Evolutionary conservation across 2,329 filamentous ascomycete genomes (phyloP).

Genomic region (Venturia oleaginea): DNA sequence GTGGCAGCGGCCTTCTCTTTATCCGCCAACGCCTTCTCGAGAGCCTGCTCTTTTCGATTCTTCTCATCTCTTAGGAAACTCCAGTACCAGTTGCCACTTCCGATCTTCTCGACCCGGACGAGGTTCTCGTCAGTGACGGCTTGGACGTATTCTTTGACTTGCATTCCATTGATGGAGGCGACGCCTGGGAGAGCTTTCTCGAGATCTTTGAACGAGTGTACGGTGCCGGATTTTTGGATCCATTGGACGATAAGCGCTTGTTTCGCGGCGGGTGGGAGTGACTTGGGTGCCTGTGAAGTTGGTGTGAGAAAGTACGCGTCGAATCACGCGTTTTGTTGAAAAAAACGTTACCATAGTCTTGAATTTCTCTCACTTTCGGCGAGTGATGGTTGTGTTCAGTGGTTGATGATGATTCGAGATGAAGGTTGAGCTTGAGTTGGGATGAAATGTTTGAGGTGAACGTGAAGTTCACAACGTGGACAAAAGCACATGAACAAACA

Average conservation of each 20-base stretch:
- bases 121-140: slow-evolving; percentile 51
- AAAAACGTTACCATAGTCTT: not conserved
- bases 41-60: slow-evolving; percentile 33
- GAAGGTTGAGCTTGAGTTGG: not conserved
- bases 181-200: slow-evolving; percentile 54
- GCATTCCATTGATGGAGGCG: slow-evolving; percentile 56
- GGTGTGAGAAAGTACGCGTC: not conserved
- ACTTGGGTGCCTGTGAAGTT: slow-evolving; percentile 41
- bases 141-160: slow-evolving; percentile 59
- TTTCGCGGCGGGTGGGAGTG: slow-evolving; percentile 48
- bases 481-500: not conserved
- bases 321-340: not conserved
- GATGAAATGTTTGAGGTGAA: not conserved
- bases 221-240: slow-evolving; percentile 50
- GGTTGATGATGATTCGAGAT: not conserved
- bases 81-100: slow-evolving; percentile 66
- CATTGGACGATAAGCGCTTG: slow-evolving; percentile 49
- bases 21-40: slow-evolving; percentile 30
- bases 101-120: slow-evolving; percentile 60
- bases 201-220: slow-evolving; percentile 58
- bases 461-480: not conserved
- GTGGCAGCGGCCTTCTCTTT: slow-evolving; percentile 27
- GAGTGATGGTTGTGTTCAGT: not conserved
- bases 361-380: not conserved
- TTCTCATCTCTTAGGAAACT: slow-evolving; percentile 52